Evolutionary conservation across 1,284 basidiomycete species (phyloP), one percentile per base, ranked within the genome.

Genomic region (Polyporus tsugae): DNA sequence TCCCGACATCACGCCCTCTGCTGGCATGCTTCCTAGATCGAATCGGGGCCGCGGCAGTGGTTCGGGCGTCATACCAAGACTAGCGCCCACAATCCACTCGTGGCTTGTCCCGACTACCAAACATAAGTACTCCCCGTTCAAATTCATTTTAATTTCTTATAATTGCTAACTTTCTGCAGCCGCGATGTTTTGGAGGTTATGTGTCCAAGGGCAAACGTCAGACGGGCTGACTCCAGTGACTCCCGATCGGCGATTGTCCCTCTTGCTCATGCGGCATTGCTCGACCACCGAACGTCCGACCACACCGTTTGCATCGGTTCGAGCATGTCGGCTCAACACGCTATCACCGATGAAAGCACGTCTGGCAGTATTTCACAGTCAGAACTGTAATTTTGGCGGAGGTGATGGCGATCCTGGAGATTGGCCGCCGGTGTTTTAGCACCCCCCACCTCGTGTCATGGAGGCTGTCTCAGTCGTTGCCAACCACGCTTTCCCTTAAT

Each of bases 11-110:
- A 62, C 65, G 46, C 69, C 29, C 59, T 36, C 60, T 59, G 70
- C 70, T 72, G 70, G 70, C 70, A 70, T 9, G 64, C 46, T 62
- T 17, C 36, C 58, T 62, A 72, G 70, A 72, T 72, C 55, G 5
- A 0, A 70, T 70, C 69, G 69, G 65, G 63, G 42, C 38, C 13
- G 59, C 49, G 59, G 35, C 35, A 17, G 46, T 53, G 52, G 29
- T n/a, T 59, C 25, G 55, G 4, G 22, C 13, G 7, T 33, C 52
- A 13, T 29, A 17, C 13, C 29, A n/a, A n/a, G n/a, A 11, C 4
- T 35, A 33, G 52, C 29, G 52, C 52, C 49, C 49, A 29, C 49
- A 49, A 17, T 6, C 42, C 41, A n/a, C n/a, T 46, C 46, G 46
- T 49, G 46, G 22, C 22, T 25, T 49, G 7, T 46, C 7, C 42